Conservation (phyloP, 306 rosid species). For the Castanea sativa region DNA sequence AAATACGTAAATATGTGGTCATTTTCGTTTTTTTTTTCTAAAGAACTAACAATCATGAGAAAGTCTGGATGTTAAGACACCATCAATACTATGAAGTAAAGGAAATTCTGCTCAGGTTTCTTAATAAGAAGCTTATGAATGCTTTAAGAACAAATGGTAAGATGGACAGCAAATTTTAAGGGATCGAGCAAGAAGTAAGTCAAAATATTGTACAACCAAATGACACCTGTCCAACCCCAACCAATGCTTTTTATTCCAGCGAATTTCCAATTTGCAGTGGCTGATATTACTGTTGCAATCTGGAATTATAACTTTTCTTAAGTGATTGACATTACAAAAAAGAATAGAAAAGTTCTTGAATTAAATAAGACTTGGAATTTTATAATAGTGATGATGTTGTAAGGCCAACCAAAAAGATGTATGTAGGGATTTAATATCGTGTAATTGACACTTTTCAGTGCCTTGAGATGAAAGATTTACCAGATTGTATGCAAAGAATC, state of each 20-base stretch:
- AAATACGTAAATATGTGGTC: slow-evolving; percentile 14
- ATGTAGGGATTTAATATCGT: too few species aligned
- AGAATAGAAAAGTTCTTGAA: background rate
- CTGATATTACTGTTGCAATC: slow-evolving; percentile 72
- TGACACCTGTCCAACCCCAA: slow-evolving; percentile 68
- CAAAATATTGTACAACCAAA: slow-evolving; percentile 53
- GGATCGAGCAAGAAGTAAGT: slow-evolving; percentile 67
- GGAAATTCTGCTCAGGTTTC: background rate
- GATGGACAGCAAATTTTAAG: slow-evolving; percentile 56
- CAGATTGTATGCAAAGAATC: too few species aligned
- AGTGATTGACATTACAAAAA: background rate
- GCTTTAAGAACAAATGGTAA: background rate
- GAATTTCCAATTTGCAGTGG: slow-evolving; percentile 33
- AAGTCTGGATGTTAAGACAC: background rate
- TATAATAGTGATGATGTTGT: too few species aligned
- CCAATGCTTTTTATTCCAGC: slow-evolving; percentile 54
- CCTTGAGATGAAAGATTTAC: too few species aligned
- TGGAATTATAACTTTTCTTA: slow-evolving; percentile 10
- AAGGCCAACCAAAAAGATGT: too few species aligned
- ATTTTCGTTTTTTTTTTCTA: background rate
- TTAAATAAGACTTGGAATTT: background rate
- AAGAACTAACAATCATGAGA: background rate
- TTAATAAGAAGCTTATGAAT: background rate
- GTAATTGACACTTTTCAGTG: too few species aligned
- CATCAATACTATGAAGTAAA: background rate